Percentiles rank a stretch among this genome's conserved stretches.
These are phyloP conservation scores for Gamsiella multidivaricata DNA, from an alignment of 192 early-diverging fungal genomes.

Conservation along the genomic window DNA sequence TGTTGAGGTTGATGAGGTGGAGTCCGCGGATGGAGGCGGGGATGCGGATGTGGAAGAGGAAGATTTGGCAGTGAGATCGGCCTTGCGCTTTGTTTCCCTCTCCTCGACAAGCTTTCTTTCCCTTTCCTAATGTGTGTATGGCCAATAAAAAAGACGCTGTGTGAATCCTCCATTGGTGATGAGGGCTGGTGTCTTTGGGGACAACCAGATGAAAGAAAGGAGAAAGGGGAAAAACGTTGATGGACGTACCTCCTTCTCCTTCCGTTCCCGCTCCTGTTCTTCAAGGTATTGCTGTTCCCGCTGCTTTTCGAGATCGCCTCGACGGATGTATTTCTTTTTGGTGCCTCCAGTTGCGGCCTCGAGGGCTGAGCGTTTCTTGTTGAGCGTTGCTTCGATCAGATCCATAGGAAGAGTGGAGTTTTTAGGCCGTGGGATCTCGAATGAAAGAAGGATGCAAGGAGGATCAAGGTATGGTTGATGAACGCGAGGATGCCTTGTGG, in stretches of 20 bases:
- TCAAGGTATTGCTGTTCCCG: slow-evolving; percentile 68
- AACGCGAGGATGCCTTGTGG: too few relatives aligned
- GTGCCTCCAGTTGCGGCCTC: slow-evolving; percentile 39
- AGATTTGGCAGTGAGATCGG: slow-evolving; percentile 4
- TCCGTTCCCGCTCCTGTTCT: slow-evolving; percentile 63
- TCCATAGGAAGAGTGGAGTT: slow-evolving; percentile 62
- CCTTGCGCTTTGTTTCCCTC: slow-evolving; percentile 24
- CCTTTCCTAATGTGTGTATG: slow-evolving; percentile 17
- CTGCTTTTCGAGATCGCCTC: slow-evolving; percentile 80
- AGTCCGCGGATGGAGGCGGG: slow-evolving; percentile 2
- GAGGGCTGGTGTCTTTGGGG: too few relatives aligned
- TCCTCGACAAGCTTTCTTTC: slow-evolving; percentile 18
- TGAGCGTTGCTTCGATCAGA: slow-evolving; percentile 75
- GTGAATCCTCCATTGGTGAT: too few relatives aligned
- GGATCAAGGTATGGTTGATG: too few relatives aligned
- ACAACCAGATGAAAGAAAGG: background rate
- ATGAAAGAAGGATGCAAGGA: too few relatives aligned
- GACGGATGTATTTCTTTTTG: slow-evolving; percentile 85
- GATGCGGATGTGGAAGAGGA: slow-evolving; percentile 8
- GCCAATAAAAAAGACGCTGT: background rate
- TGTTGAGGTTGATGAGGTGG: slow-evolving; percentile 2
- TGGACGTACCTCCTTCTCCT: slow-evolving; percentile 58
- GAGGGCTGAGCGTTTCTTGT: slow-evolving; percentile 77
- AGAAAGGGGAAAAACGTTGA: slow-evolving; percentile 1
- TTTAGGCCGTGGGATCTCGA: too few relatives aligned